These are phyloP conservation scores for Diaporthe sp. DNA, from an alignment of 2,329 filamentous ascomycete species.

Conservation along the genomic window DNA sequence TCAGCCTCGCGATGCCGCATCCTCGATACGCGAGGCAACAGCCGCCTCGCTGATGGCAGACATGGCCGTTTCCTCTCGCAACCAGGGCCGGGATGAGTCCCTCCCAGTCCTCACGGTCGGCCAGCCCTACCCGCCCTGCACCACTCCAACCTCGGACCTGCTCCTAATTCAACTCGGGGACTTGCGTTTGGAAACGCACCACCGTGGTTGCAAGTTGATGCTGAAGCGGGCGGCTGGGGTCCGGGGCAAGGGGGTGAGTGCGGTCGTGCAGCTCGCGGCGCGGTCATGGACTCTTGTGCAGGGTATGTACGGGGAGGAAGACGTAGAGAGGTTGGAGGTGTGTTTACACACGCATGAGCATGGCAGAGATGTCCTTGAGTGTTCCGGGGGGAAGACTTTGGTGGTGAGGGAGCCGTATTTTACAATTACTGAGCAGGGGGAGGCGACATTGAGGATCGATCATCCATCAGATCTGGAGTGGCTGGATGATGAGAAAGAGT, in stretches of 20 bases:
- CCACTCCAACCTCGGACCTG: background rate
- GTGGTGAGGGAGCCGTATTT: conserved; percentile 1
- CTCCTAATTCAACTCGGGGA: background rate
- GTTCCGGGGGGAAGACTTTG: background rate
- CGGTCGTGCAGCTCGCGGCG: background rate
- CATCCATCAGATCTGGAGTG: conserved; percentile 5
- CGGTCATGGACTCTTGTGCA: background rate
- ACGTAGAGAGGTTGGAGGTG: background rate
- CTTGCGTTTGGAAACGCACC: background rate
- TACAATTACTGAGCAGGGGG: background rate
- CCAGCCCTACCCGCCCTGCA: background rate
- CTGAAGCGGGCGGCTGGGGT: background rate
- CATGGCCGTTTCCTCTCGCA: background rate
- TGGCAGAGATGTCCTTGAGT: background rate
- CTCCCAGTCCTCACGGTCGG: background rate
- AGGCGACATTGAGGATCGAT: background rate
- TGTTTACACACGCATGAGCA: background rate
- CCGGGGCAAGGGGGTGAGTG: background rate
- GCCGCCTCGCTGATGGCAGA: background rate
- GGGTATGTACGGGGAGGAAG: background rate
- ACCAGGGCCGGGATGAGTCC: background rate
- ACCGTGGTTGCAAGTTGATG: background rate
- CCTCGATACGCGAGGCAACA: background rate
- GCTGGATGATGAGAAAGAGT: background rate
- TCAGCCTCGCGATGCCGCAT: background rate